phyloP scores from a whole-genome alignment of 139 green algal genomes.

The Asterochloris sp. region DNA sequence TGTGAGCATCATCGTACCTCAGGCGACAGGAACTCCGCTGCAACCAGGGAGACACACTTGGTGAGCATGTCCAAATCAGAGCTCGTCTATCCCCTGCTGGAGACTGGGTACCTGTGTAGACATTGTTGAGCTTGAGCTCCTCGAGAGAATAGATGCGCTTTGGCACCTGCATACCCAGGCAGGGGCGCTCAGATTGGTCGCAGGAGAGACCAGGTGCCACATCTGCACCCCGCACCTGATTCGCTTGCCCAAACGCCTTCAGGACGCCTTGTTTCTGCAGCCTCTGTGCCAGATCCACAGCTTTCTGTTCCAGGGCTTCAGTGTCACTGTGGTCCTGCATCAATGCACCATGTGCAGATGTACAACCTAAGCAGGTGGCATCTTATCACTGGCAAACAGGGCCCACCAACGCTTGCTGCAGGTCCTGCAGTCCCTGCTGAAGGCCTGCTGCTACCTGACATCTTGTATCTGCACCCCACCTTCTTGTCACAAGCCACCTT shows the following conservation, averaged over 20 bases:
- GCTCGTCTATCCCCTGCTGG: neutral
- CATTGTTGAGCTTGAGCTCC: constrained; percentile 87
- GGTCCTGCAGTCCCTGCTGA: no score
- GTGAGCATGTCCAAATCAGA: no score
- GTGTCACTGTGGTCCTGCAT: no score
- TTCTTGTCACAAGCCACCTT: no score
- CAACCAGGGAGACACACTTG: neutral
- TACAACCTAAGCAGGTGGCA: no score
- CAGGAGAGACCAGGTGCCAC: neutral
- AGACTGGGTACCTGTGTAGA: constrained; percentile 52
- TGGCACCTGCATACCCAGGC: constrained; percentile 42
- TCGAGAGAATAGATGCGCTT: constrained; percentile 77
- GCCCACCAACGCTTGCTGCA: no score
- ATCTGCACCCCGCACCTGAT: neutral
- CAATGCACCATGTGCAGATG: no score
- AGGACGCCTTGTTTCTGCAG: constrained; percentile 5
- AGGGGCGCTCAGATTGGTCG: no score
- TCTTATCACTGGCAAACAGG: no score
- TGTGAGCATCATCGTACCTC: constrained; percentile 16
- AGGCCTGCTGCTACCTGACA: no score
- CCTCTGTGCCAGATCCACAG: neutral
- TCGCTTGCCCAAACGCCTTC: constrained; percentile 2
- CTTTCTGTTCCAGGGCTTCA: neutral
- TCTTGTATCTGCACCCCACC: no score
- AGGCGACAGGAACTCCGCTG: constrained; percentile 68